These are phyloP conservation scores for Trichosanthes truncata DNA, from an alignment of 306 rosid genomes.

Conservation along the genomic window DNA sequence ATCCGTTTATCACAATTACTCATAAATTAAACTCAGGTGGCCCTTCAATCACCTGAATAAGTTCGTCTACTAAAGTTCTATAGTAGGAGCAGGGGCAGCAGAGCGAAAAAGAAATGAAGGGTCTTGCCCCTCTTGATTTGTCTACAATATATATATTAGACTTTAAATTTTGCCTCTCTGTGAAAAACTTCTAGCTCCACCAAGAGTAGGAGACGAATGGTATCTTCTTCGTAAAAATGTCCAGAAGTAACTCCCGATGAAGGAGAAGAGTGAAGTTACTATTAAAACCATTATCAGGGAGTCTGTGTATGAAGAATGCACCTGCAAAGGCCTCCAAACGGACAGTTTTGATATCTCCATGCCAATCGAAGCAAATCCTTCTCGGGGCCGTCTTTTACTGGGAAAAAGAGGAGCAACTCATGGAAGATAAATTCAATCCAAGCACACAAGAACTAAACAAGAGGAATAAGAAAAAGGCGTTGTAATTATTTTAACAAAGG, in stretches of 20 bases:
- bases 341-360: slow-evolving; percentile 26
- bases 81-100: not conserved
- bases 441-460: not conserved
- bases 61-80: not conserved
- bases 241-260: slow-evolving; percentile 21
- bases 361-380: slow-evolving; percentile 56
- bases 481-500: not conserved
- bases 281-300: slow-evolving; percentile 23
- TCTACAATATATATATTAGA: not conserved
- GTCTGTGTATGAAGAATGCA: slow-evolving; percentile 20
- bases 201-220: slow-evolving; percentile 5
- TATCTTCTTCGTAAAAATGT: not conserved
- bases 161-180: not conserved
- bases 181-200: not conserved
- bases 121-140: not conserved
- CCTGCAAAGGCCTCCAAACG: slow-evolving; percentile 24
- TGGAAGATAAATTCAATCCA: slow-evolving; percentile 11
- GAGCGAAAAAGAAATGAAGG: not conserved
- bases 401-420: slow-evolving; percentile 13
- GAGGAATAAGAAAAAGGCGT: not conserved
- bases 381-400: slow-evolving; percentile 51
- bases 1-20: no score
- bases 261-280: slow-evolving; percentile 30
- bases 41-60: not conserved
- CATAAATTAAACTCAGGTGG: not conserved